Base-by-base conservation (phyloP, 768 basidiomycete genomes). In the Tylopilus subfusipes region DNA sequence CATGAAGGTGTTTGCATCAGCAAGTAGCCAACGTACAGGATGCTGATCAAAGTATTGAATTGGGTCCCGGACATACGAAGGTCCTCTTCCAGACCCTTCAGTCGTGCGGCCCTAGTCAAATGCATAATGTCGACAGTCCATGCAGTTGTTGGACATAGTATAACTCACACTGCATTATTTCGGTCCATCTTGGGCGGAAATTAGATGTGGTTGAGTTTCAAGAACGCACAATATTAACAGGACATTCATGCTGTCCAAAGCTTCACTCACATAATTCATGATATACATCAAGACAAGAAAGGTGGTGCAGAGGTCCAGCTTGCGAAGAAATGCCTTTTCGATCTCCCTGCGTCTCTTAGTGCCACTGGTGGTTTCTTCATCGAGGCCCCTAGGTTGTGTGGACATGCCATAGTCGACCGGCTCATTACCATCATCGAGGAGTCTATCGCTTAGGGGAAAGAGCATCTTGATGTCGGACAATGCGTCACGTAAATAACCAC, bases 1-100 rank as follows among this genome's bases (percentile, higher is more conserved):
- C 57, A 85, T 82, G 84, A 85, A 21, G 86, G 86, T 50, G 86
- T 78, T 65, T 90, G 87, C 84, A 86, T 88, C 24, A 86, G 68
- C 53, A 84, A 82, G 61, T 88, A 89, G 25, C 85, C 85, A 42
- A 85, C 76, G 59, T 84, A 86, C 46, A 86, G 76, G 56, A 86
- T 79, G 25, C 84, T 83, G 21, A 90, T 71, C 16, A 89, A 67
- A 0, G 86, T 86, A 11, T 84, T 78, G 63, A 88, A 90, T 60
- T 88, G 75, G 53, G 75, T 70, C 18, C 79, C 82, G 49, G 78
- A 72, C 30, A 89, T 76, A 24, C 78, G 67, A 14, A 90, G 75
- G 65, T 88, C 87, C 52, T 75, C 71, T 63, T 87, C 84, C 52
- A 89, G 82, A 1, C 88, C 88, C 40, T 81, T 77, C 34, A 89